Base-by-base conservation (phyloP, 208 protist species). In the Leishmania martiniquensis region DNA sequence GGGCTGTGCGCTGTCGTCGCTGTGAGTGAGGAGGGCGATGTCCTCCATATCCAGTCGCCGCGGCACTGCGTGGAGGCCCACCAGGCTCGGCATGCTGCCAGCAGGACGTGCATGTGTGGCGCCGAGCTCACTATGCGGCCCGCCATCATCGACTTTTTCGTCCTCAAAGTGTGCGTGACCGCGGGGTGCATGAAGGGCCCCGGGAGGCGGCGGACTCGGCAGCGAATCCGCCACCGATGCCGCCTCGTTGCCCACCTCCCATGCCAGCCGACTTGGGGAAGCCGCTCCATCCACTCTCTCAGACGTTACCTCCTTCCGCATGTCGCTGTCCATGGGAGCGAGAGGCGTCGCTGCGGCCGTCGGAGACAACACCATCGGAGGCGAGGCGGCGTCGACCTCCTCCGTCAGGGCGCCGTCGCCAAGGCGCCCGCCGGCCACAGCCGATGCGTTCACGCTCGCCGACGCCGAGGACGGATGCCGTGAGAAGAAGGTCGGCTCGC, bases 11-110 rank as follows among this genome's bases (percentile, higher is more conserved):
- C 17, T 51, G 37, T 20, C 51, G 52, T 57, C 6, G 67, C 67
- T 15, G 44, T 55, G 69, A 29, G 69, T 29, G 49, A 44, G 51
- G 63, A 52, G 44, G 32, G 47, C 51, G 17, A 39, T 34, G 42
- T 74, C 78, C 39, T 83, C 78, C 67, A 75, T 67, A 57, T 75
- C 70, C 34, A 83, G 67, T 1, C 67, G 72, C 5, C 67, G 72
- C 13, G 63, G 73, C 47, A 73, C 73, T 22, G 47, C 44, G 4
- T 51, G 73, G 2, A 54, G 55, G 73, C 47, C 59, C 32, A 51
- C 75, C 10, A 83, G n/a, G 29, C 39, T 69, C 2, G 78, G 44
- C 57, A 74, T 74, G 67, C 71, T 83, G 55, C 45, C 72, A 6
- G 72, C 72, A n/a, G 63, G 57, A 12, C 57, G 73, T 1, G 65